phyloP scores from a whole-genome alignment of 139 green algal species.

The Haematococcus lacustris region DNA sequence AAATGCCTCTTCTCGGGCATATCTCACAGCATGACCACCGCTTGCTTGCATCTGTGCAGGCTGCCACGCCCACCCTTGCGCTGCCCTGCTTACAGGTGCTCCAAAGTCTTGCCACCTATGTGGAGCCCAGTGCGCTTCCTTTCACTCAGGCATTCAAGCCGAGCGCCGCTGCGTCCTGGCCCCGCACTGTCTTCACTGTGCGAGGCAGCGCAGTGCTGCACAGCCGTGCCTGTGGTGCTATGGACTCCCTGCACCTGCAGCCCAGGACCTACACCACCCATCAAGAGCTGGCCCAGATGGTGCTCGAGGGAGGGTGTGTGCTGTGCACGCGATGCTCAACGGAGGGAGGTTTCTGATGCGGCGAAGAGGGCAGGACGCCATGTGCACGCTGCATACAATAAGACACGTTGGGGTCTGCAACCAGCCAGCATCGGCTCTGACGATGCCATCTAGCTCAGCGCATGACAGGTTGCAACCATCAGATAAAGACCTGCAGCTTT shows the following conservation, averaged over 20 bases:
- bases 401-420: background rate
- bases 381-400: no score
- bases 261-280: background rate
- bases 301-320: background rate
- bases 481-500: no score
- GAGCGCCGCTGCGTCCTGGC: slow-evolving; percentile 3
- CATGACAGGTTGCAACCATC: no score
- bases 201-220: slow-evolving; percentile 13
- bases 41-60: no score
- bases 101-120: background rate
- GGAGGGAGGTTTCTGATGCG: background rate
- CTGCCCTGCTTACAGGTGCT: background rate
- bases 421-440: background rate
- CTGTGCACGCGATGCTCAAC: slow-evolving; percentile 1
- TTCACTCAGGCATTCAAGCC: background rate
- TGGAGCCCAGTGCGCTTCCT: no score
- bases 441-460: no score
- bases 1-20: no score
- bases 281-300: background rate
- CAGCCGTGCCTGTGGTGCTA: slow-evolving; percentile 1
- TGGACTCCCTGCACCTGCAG: slow-evolving; percentile 4
- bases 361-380: no score
- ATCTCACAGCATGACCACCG: background rate
- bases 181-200: background rate
- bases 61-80: no score